Evolutionary conservation across 495 filamentous ascomycete species (phyloP).

Genomic region (Penicillium parvum): DNA sequence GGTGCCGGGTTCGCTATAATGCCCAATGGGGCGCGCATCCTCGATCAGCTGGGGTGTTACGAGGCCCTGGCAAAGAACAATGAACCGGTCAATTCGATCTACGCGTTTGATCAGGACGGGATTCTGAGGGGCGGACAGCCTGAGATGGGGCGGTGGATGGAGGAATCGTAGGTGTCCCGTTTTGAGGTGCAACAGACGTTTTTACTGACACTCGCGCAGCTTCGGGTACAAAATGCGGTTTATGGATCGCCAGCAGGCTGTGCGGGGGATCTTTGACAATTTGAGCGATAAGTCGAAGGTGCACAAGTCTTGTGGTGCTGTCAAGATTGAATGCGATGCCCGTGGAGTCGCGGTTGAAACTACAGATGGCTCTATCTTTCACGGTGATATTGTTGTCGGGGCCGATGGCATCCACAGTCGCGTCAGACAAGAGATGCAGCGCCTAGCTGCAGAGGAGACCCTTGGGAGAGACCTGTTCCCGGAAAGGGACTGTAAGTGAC

Average conservation of each 20-base stretch:
- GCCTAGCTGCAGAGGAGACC: constrained; percentile 4
- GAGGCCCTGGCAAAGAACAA: constrained; percentile 3
- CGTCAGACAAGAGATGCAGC: constrained; percentile 33
- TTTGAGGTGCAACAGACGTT: too few species aligned
- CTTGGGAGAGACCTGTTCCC: neutral
- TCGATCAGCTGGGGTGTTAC: constrained; percentile 46
- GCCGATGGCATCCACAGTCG: constrained; percentile 49
- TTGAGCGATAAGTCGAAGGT: constrained; percentile 33
- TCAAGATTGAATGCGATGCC: constrained; percentile 20
- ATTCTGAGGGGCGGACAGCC: neutral
- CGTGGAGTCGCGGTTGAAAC: constrained; percentile 28
- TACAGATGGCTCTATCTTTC: constrained; percentile 31
- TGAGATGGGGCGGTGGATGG: neutral
- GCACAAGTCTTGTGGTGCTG: constrained; percentile 25
- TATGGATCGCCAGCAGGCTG: constrained; percentile 29
- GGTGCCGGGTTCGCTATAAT: constrained; percentile 34
- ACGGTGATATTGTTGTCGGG: constrained; percentile 45
- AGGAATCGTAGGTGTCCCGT: neutral
- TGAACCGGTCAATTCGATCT: constrained; percentile 3
- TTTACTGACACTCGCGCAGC: constrained; percentile 8
- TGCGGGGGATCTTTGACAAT: constrained; percentile 29
- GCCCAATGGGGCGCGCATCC: constrained; percentile 34
- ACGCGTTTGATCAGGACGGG: neutral
- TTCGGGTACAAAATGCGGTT: constrained; percentile 24
- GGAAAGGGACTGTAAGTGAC: constrained; percentile 15